Percentiles rank a stretch among this genome's conserved stretches.
These are phyloP conservation scores for Endogone sp. DNA, from an alignment of 192 early-diverging fungal genomes.

Conservation along the genomic window DNA sequence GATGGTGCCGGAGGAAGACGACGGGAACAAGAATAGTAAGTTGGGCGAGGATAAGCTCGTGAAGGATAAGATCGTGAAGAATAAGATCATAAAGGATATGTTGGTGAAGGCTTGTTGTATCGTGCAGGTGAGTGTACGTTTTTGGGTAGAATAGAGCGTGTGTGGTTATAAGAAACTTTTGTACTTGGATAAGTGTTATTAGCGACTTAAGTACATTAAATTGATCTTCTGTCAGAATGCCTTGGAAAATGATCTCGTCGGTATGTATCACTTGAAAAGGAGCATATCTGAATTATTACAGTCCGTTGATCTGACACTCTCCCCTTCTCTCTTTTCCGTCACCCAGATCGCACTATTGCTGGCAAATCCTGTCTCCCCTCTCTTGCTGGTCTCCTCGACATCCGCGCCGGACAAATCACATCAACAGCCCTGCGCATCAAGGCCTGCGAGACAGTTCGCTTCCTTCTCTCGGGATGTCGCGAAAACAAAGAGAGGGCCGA, in stretches of 20 bases:
- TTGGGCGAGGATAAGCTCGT: neutral
- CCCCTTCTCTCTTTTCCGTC: too few relatives aligned
- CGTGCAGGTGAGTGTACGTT: neutral
- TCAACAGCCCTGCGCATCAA: too few relatives aligned
- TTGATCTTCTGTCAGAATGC: neutral
- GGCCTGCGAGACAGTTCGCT: neutral
- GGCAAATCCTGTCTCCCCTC: too few relatives aligned
- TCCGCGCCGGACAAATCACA: too few relatives aligned
- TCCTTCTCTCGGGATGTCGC: neutral
- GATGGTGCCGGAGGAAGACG: neutral
- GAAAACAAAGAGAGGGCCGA: neutral
- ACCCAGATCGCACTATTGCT: too few relatives aligned
- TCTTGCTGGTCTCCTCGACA: neutral
- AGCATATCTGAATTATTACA: neutral
- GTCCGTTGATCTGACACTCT: too few relatives aligned
- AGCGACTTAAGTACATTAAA: neutral
- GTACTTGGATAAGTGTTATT: neutral
- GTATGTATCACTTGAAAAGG: neutral
- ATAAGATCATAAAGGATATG: neutral
- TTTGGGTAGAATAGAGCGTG: too few relatives aligned
- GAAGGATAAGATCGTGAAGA: neutral
- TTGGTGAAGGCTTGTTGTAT: neutral
- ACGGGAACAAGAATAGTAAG: too few relatives aligned
- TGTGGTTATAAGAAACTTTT: neutral
- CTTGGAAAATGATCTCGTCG: neutral